Evolutionary conservation across 495 filamentous ascomycete genomes (phyloP).

Genomic region (Diplogelasinospora grovesii): DNA sequence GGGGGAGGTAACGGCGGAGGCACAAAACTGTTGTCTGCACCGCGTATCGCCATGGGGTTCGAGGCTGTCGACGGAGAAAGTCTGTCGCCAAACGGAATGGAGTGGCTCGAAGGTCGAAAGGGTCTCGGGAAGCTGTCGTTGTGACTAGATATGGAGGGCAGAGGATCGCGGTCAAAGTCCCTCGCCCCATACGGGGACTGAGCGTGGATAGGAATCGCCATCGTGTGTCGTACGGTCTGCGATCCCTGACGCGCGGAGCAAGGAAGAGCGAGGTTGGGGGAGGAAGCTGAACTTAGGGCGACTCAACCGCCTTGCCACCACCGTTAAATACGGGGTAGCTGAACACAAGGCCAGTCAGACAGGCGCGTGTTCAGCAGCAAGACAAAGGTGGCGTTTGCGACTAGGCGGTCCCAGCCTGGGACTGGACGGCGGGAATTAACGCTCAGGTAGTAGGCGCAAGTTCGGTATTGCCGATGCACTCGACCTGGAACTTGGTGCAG

Average conservation of each 20-base stretch:
- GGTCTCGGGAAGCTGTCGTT: conserved; percentile 11
- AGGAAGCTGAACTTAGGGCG: background rate
- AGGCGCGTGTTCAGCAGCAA: background rate
- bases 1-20: conserved; percentile 49
- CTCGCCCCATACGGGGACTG: conserved; percentile 14
- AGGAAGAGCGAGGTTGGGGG: background rate
- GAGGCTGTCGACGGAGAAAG: conserved; percentile 27
- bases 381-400: conserved; percentile 1
- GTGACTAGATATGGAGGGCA: conserved; percentile 26
- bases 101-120: conserved; percentile 12
- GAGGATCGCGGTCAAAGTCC: conserved; percentile 14
- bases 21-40: conserved; percentile 12
- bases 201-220: conserved; percentile 23
- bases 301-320: conserved; percentile 1
- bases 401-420: background rate
- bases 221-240: conserved; percentile 12
- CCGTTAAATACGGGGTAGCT: background rate
- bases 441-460: conserved; percentile 1
- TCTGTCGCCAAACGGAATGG: conserved; percentile 16
- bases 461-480: conserved; percentile 9
- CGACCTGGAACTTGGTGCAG: background rate
- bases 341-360: background rate
- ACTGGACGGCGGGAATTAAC: background rate
- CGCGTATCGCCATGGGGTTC: conserved; percentile 31
- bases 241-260: background rate